Base-by-base conservation (phyloP, 805 yeast genomes). In the Hanseniaspora guilliermondii region DNA sequence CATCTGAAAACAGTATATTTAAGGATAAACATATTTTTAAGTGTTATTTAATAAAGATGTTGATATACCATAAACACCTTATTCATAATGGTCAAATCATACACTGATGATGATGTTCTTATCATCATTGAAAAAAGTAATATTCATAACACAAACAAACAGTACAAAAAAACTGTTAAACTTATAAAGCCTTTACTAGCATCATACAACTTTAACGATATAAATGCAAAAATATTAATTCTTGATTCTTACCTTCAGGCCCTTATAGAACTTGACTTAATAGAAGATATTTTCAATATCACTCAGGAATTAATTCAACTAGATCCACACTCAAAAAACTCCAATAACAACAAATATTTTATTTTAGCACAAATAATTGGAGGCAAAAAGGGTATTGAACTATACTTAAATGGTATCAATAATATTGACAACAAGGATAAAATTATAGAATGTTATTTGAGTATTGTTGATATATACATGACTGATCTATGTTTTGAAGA, bases 381-480 rank as follows among this genome's bases (percentile, higher is more conserved):
- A 42, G 96, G 95, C 33, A 60, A 58, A 17, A 84, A 80, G 60
- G 97, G 97, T 9, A 64, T 86, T 17, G 65, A 71, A 11, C 72
- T 77, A 60, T 74, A 85, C 57, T 76, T 78, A 58, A 74, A 73
- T 49, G 97, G 95, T 6, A 69, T 85, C 41, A 73, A 73, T 24
- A 68, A 69, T 40, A 57, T 60, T 17, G 61, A 61, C 4, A 61
- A 70, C n/a, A 62, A 65, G 19, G 77, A 76, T 58, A 85, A 84
- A 64, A 64, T 87, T 47, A 79, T 83, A 58, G 85, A 82, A 63
- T 96, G 91, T 0, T 71, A 87, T 27, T 81, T 91, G 60, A 82
- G 96, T 6, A 76, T 83, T 71, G 85, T 93, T 62, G 98, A 91
- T 68, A 84, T 87, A 56, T 89, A 96, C 96, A 87, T 88, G 97